Evolutionary conservation across 257 asterid genomes (phyloP).

Genomic region (Solanum stenotomum): DNA sequence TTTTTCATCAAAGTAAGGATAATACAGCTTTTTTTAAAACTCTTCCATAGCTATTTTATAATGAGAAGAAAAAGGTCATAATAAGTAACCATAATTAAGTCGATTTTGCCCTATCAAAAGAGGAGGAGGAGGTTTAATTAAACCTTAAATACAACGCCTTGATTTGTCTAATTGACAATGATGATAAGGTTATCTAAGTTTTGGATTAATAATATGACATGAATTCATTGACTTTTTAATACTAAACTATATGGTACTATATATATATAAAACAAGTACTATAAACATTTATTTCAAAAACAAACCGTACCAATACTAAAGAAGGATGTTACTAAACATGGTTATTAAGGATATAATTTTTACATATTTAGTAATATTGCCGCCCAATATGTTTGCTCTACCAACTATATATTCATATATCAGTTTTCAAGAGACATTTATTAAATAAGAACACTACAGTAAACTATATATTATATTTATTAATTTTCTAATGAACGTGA

Average conservation of each 20-base stretch:
- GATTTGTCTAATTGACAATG: background rate
- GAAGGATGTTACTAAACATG: background rate
- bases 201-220: background rate
- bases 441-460: background rate
- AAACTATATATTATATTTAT: background rate
- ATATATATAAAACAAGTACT: background rate
- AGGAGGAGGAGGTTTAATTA: background rate
- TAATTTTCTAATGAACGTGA: background rate
- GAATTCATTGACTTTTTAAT: background rate
- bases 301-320: background rate
- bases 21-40: background rate
- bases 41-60: background rate
- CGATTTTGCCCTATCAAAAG: background rate
- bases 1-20: background rate
- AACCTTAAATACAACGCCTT: background rate
- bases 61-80: background rate
- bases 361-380: background rate
- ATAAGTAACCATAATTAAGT: background rate
- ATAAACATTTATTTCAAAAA: background rate
- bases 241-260: background rate
- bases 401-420: background rate
- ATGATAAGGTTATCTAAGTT: background rate
- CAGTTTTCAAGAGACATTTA: background rate
- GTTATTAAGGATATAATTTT: background rate
- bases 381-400: background rate